Conservation (phyloP, 441 rosid genomes). For the Theobroma grandiflorum region DNA sequence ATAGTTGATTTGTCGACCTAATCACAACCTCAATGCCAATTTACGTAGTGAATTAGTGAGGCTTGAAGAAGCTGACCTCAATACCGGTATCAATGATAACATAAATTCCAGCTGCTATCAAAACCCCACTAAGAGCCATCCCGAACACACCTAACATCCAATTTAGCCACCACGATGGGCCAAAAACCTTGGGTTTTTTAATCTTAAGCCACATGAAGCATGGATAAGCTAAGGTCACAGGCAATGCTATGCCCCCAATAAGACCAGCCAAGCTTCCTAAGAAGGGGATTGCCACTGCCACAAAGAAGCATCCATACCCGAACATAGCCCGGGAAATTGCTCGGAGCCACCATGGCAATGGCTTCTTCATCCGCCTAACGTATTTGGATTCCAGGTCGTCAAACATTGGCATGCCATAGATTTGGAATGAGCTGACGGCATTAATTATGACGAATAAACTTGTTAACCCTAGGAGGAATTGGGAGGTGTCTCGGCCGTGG, state of each 20-base stretch:
- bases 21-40: not conserved
- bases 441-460: slow-evolving; percentile 70
- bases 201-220: slow-evolving; percentile 88
- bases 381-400: slow-evolving; percentile 72
- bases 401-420: slow-evolving; percentile 80
- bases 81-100: slow-evolving; percentile 56
- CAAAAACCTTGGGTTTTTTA: slow-evolving; percentile 54
- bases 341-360: slow-evolving; percentile 76
- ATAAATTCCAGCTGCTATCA: slow-evolving; percentile 59
- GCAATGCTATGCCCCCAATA: slow-evolving; percentile 74
- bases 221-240: slow-evolving; percentile 77
- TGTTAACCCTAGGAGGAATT: slow-evolving; percentile 54
- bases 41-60: slow-evolving; percentile 31
- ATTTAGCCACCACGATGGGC: slow-evolving; percentile 69
- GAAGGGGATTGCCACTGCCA: slow-evolving; percentile 73
- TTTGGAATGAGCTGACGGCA: slow-evolving; percentile 77
- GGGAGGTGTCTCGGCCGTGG: slow-evolving; percentile 55
- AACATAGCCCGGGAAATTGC: slow-evolving; percentile 53
- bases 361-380: slow-evolving; percentile 49
- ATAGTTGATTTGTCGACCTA: not conserved
- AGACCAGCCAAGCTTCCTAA: slow-evolving; percentile 73
- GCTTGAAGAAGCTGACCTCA: slow-evolving; percentile 69
- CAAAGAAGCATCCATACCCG: slow-evolving; percentile 57
- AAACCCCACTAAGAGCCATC: slow-evolving; percentile 45
- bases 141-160: slow-evolving; percentile 70